phyloP scores from a whole-genome alignment of 164 flowering plant species.

The grape (Vitis vinifera) region DNA sequence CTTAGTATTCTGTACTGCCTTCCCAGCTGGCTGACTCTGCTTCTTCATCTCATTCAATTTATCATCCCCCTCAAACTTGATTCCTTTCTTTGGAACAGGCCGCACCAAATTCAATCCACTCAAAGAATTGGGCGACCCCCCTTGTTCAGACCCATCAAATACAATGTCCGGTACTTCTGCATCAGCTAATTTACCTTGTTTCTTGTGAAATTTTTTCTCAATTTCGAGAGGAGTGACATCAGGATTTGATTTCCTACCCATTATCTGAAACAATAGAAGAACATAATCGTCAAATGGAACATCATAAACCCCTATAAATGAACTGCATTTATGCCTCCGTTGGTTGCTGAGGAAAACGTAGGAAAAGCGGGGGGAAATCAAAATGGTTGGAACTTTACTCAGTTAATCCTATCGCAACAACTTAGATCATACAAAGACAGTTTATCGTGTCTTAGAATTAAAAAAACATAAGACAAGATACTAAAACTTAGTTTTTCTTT shows the following conservation, averaged over 20 bases:
- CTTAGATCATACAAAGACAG: no score
- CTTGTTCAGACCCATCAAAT: conserved; percentile 37
- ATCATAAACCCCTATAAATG: neutral
- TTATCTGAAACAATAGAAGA: conserved; percentile 46
- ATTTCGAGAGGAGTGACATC: conserved; percentile 68
- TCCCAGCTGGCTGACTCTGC: conserved; percentile 26
- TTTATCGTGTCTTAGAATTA: no score
- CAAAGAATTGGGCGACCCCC: conserved; percentile 22
- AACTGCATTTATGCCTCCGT: no score
- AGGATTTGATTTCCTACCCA: conserved; percentile 71
- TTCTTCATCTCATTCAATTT: conserved; percentile 33
- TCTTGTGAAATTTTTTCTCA: conserved; percentile 62
- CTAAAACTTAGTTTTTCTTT: no score
- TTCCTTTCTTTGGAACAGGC: conserved; percentile 69
- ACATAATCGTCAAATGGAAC: neutral
- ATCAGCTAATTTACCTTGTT: conserved; percentile 42
- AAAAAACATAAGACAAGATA: no score
- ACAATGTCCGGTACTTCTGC: conserved; percentile 37
- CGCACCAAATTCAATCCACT: conserved; percentile 58
- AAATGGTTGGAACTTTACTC: no score
- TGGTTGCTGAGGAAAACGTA: no score
- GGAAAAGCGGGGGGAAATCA: no score
- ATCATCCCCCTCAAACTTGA: conserved; percentile 31
- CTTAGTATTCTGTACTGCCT: conserved; percentile 20
- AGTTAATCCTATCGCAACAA: no score